Conservation (phyloP, 2,329 filamentous ascomycete genomes). For the Cladobotryum protrusum region DNA sequence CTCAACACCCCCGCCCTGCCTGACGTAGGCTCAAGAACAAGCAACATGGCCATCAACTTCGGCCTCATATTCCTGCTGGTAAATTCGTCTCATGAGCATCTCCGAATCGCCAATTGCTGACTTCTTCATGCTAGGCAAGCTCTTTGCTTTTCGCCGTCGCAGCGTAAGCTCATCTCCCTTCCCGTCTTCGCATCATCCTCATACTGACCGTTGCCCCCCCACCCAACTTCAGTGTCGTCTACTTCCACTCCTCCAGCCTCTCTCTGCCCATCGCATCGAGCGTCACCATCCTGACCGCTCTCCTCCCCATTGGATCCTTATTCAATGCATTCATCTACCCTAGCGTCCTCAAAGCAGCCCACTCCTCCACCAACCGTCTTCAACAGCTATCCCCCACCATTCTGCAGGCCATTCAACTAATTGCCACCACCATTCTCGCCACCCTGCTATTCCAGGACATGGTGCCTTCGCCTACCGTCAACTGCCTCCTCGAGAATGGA, state of each 20-base stretch:
- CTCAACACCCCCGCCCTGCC: neutral
- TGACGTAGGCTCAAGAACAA: neutral
- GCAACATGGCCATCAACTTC: slow-evolving; percentile 18
- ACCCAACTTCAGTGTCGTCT: slow-evolving; percentile 28
- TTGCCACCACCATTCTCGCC: slow-evolving; percentile 38
- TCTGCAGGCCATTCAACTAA: slow-evolving; percentile 37
- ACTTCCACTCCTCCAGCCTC: slow-evolving; percentile 32
- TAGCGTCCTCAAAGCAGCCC: slow-evolving; percentile 22
- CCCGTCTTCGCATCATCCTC: neutral
- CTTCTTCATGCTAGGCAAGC: slow-evolving; percentile 18
- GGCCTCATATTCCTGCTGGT: slow-evolving; percentile 27
- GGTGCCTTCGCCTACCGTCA: slow-evolving; percentile 25
- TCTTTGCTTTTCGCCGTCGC: slow-evolving; percentile 26
- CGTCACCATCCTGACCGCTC: slow-evolving; percentile 30
- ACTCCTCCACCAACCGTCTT: slow-evolving; percentile 15
- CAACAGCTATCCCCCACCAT: slow-evolving; percentile 24
- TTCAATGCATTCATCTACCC: slow-evolving; percentile 32
- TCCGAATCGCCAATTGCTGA: neutral
- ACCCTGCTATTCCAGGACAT: slow-evolving; percentile 35
- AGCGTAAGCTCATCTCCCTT: slow-evolving; percentile 18
- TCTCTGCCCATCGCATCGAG: slow-evolving; percentile 34
- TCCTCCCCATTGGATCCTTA: slow-evolving; percentile 36
- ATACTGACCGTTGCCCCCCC: neutral
- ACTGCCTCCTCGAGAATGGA: slow-evolving; percentile 49
- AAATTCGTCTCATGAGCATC: slow-evolving; percentile 9